Percentiles rank a stretch among this genome's conserved stretches.
phyloP scores from a whole-genome alignment of 2,329 filamentous ascomycete species.

The Torrubiellomyces zombiae region DNA sequence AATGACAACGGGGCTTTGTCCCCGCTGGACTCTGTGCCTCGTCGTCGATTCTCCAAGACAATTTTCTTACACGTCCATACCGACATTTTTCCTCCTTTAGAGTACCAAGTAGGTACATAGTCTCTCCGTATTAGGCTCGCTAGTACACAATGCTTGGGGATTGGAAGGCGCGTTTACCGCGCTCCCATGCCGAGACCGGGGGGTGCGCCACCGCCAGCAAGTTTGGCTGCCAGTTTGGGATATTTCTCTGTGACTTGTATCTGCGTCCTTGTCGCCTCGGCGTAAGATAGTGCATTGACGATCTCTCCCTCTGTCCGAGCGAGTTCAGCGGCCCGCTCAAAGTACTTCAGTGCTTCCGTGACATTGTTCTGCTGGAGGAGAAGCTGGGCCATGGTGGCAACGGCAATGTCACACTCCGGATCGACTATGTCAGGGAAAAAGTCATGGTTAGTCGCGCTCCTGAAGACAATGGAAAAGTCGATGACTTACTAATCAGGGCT shows the following conservation, averaged over 20 bases:
- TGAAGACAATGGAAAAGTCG: too few species aligned
- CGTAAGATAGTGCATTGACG: slow-evolving; percentile 89
- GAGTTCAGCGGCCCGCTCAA: slow-evolving; percentile 88
- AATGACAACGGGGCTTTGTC: too few species aligned
- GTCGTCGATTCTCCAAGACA: too few species aligned
- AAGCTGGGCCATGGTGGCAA: slow-evolving; percentile 95
- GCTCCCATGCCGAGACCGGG: slow-evolving; percentile 21
- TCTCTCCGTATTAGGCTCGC: too few species aligned
- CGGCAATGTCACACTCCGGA: slow-evolving; percentile 95
- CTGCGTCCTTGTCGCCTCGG: slow-evolving; percentile 90
- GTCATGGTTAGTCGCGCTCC: slow-evolving; percentile 9
- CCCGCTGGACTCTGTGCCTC: too few species aligned
- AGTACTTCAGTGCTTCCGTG: slow-evolving; percentile 85
- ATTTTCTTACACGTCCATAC: too few species aligned
- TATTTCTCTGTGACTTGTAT: slow-evolving; percentile 83
- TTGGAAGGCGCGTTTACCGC: too few species aligned
- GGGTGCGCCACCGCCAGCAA: slow-evolving; percentile 25
- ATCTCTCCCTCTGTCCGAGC: slow-evolving; percentile 91
- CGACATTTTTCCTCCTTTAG: too few species aligned
- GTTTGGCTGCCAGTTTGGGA: slow-evolving; percentile 58
- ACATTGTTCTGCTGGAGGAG: slow-evolving; percentile 97
- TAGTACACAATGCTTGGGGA: too few species aligned
- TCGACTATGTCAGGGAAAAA: slow-evolving; percentile 50
- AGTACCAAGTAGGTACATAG: too few species aligned
- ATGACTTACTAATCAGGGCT: slow-evolving; percentile 74